Evolutionary conservation across 306 rosid genomes (phyloP), one percentile per base, ranked within the genome.

Genomic region (Glycine soja): DNA sequence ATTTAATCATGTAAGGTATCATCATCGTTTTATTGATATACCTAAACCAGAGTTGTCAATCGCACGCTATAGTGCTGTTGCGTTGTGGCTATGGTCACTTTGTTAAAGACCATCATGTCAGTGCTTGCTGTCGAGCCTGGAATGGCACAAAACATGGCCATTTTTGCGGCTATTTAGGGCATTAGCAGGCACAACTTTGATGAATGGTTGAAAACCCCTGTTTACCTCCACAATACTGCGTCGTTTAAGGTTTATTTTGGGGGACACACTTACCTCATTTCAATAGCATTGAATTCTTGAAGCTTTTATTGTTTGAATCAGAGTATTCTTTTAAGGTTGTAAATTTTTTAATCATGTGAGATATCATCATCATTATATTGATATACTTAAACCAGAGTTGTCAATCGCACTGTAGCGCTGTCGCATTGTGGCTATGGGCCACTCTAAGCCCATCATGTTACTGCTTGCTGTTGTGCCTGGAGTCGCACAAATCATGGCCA

Each of bases 221-320:
- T 10, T 61, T 61, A 10, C 15, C 42, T 42, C 8, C 42, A 32
- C 10, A 34, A 11, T 32, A 62, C 45, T 11, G 18, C 1, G 1
- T 2, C 5, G 1, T 62, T 32, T 62, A 62, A 32, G 45, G 18
- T 34, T 34, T 62, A 62, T 12, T 32, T 32, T 32, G 5, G 45
- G 66, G 69, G 45, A 32, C 43, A 62, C 1, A 0, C 30, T 24
- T 24, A 24, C 43, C 68, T 56, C 52, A 34, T 46, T 61, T 80
- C 32, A 47, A 36, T 71, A 57, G 69, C 10, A 18, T 76, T 54
- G 30, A 16, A 66, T 82, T 46, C 74, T 63, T 11, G 15, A 52
- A 58, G 52, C 74, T 76, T 81, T 75, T 56, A 30, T 32, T 77
- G 54, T 80, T 66, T 72, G 43, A 79, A 50, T 32, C 6, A 14